Percentiles rank a stretch among this genome's conserved stretches.
phyloP scores from a whole-genome alignment of 345 rosid species.

The Aquilaria yunnanensis region DNA sequence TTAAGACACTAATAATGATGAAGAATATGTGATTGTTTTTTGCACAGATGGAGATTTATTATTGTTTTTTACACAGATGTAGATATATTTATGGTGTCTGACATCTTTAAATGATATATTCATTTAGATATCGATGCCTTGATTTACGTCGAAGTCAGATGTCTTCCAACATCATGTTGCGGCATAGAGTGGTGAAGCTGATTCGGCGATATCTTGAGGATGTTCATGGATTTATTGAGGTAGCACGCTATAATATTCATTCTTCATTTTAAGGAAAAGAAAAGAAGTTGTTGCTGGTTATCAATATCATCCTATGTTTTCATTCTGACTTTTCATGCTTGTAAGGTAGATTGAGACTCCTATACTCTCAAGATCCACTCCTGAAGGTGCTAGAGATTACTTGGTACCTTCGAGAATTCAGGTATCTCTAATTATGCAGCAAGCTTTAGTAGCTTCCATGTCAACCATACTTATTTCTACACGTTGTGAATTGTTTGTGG shows the following conservation, averaged over 20 bases:
- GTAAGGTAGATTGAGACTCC: constrained; percentile 96
- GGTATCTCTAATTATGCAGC: constrained; percentile 36
- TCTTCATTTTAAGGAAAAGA: not conserved
- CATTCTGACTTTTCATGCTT: constrained; percentile 39
- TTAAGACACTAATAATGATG: not conserved
- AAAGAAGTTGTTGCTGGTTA: not conserved
- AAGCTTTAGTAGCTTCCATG: not conserved
- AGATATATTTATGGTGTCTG: not conserved
- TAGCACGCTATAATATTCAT: constrained; percentile 17
- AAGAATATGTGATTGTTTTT: not conserved
- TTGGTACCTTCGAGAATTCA: constrained; percentile 96
- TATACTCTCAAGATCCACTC: constrained; percentile 90
- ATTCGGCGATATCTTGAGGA: constrained; percentile 86
- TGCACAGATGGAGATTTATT: not conserved
- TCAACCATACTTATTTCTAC: not conserved
- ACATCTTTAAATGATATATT: not conserved
- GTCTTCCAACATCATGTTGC: constrained; percentile 64
- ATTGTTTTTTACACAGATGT: not conserved
- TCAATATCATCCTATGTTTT: constrained; percentile 16
- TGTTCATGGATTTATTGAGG: constrained; percentile 85
- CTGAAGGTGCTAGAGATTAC: constrained; percentile 97
- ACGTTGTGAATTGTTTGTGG: too few relatives aligned
- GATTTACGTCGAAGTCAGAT: constrained; percentile 93
- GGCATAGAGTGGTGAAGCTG: constrained; percentile 87
- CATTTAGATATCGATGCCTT: constrained; percentile 74